These are phyloP conservation scores for Dendrocalamus latiflorus DNA, from an alignment of 202 grass and related monocot species.

Conservation along the genomic window DNA sequence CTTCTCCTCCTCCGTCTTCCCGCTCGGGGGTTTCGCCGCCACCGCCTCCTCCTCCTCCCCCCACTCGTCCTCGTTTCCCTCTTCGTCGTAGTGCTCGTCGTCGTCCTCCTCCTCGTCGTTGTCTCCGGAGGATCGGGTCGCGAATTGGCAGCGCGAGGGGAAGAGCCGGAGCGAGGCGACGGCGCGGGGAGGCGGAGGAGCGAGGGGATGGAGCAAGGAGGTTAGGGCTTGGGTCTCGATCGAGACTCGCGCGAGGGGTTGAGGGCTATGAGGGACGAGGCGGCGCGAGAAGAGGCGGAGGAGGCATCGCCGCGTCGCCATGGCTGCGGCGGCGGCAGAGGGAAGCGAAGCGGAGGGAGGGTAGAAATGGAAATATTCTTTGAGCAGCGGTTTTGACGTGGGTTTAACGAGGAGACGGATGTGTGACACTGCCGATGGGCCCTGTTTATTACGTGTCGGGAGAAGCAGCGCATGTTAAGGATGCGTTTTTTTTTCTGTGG, in stretches of 20 bases:
- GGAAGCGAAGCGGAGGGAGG: constrained; percentile 12
- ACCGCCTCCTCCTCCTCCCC: constrained; percentile 40
- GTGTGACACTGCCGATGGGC: not conserved
- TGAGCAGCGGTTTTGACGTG: constrained; percentile 21
- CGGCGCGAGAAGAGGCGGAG: constrained; percentile 41
- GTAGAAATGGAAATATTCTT: constrained; percentile 42
- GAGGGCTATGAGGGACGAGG: constrained; percentile 1
- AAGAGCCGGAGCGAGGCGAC: constrained; percentile 17
- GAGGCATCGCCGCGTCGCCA: constrained; percentile 74
- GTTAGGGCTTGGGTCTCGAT: not conserved
- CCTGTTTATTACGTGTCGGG: not conserved
- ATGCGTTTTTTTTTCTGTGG: too few relatives aligned
- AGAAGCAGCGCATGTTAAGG: too few relatives aligned
- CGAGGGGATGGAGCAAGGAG: constrained; percentile 5
- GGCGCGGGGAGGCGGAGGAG: not conserved
- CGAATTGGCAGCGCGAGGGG: constrained; percentile 35
- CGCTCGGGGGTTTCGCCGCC: constrained; percentile 56
- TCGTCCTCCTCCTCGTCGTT: constrained; percentile 35
- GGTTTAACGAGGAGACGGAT: constrained; percentile 30
- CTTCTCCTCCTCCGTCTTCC: constrained; percentile 91
- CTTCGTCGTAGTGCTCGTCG: constrained; percentile 51
- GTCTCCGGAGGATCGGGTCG: constrained; percentile 32
- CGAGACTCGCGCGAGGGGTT: not conserved
- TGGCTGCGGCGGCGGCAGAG: constrained; percentile 36
- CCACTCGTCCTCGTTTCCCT: constrained; percentile 38